phyloP scores from a whole-genome alignment of 306 rosid genomes.

The Pterocarpus santalinus region DNA sequence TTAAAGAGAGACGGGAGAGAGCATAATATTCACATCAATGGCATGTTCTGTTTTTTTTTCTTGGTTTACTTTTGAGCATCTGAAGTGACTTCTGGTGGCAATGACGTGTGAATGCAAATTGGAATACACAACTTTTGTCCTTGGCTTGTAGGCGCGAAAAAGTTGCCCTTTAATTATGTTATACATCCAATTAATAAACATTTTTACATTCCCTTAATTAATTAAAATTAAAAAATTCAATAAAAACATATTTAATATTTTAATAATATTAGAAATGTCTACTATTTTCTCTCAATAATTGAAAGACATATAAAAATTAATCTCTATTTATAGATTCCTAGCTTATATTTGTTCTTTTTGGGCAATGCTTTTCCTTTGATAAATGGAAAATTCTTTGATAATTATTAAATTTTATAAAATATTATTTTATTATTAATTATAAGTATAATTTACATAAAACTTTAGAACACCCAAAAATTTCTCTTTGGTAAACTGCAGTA shows the following conservation, averaged over 20 bases:
- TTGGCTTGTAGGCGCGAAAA: not conserved
- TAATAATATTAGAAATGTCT: not conserved
- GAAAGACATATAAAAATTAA: not conserved
- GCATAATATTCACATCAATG: not conserved
- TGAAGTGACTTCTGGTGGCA: constrained; percentile 36
- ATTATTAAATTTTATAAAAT: too few relatives aligned
- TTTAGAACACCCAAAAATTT: not conserved
- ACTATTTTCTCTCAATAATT: not conserved
- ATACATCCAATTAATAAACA: not conserved
- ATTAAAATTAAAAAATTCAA: not conserved
- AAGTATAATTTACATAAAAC: too few relatives aligned
- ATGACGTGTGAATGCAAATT: constrained; percentile 23
- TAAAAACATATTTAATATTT: not conserved
- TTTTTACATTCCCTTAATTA: not conserved
- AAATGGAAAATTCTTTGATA: too few relatives aligned
- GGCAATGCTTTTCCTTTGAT: constrained; percentile 48
- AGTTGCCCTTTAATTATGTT: not conserved
- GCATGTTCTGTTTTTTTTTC: not conserved
- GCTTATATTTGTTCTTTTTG: not conserved
- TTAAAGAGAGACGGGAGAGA: not conserved
- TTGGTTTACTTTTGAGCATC: not conserved
- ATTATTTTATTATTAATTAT: too few relatives aligned
- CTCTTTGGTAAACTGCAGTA: constrained; percentile 33
- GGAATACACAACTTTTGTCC: constrained; percentile 17
- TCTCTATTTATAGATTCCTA: not conserved